Conservation (phyloP, 495 filamentous ascomycete species). For the Chaetomidium leptoderma region DNA sequence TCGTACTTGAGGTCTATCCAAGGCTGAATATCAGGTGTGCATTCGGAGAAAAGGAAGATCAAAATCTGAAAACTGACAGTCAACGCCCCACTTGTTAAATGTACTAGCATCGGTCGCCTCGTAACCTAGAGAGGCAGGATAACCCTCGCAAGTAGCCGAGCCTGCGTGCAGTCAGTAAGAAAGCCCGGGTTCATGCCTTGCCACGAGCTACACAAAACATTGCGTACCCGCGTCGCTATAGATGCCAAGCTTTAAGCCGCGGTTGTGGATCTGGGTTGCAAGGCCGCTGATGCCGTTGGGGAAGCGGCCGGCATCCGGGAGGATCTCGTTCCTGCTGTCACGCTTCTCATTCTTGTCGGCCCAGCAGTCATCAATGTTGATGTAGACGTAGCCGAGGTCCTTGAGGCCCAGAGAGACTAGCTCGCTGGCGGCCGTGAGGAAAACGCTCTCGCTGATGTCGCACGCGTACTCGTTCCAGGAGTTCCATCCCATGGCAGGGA, state of each 20-base stretch:
- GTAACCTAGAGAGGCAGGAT: not conserved
- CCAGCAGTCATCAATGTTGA: slow-evolving; percentile 10
- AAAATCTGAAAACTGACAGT: not conserved
- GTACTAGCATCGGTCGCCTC: not conserved
- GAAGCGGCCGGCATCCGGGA: not conserved
- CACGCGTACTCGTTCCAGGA: not conserved
- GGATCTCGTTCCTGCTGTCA: not conserved
- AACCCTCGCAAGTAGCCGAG: not conserved
- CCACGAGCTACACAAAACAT: not conserved
- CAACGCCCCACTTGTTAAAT: not conserved
- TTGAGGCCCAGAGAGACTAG: not conserved
- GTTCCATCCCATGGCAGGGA: not conserved
- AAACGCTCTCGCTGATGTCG: not conserved
- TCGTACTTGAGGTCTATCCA: slow-evolving; percentile 3
- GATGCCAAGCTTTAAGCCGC: not conserved
- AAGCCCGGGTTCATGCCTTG: too few relatives aligned
- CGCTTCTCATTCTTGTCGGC: not conserved
- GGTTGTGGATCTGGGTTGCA: not conserved
- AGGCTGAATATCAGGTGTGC: too few relatives aligned
- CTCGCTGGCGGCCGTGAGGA: not conserved
- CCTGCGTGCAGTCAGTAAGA: not conserved
- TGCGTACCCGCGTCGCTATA: not conserved
- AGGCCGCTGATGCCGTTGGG: not conserved
- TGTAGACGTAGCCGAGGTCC: not conserved
- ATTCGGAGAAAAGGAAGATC: too few relatives aligned